Conservation (phyloP, 495 filamentous ascomycete genomes). For the Mytilinidion resinicola region DNA sequence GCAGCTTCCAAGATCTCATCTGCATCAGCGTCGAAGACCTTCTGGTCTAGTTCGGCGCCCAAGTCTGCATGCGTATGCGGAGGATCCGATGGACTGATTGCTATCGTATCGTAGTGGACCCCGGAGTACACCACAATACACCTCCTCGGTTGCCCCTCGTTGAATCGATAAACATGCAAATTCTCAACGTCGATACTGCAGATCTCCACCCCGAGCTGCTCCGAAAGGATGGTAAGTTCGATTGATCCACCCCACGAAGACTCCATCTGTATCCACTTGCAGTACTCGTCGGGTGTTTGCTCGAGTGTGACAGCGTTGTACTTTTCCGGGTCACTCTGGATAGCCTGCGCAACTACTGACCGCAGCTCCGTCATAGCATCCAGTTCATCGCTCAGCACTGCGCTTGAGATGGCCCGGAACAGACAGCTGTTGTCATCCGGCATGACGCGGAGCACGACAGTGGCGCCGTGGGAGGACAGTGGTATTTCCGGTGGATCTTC, state of each 20-base stretch:
- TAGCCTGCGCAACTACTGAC: constrained; percentile 71
- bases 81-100: constrained; percentile 59
- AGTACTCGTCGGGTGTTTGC: constrained; percentile 63
- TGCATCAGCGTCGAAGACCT: constrained; percentile 67
- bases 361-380: constrained; percentile 72
- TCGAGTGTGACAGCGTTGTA: constrained; percentile 76
- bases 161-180: constrained; percentile 66
- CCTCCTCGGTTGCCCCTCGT: constrained; percentile 62
- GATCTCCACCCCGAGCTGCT: constrained; percentile 84
- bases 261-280: constrained; percentile 71
- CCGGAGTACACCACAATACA: constrained; percentile 88
- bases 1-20: constrained; percentile 63
- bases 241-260: constrained; percentile 90
- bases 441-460: constrained; percentile 84
- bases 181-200: constrained; percentile 74
- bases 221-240: constrained; percentile 76
- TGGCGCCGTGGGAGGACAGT: constrained; percentile 54
- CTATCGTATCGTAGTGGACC: constrained; percentile 93
- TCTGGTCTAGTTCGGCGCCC: constrained; percentile 66
- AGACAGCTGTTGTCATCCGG: constrained; percentile 95
- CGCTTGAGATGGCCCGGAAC: constrained; percentile 80
- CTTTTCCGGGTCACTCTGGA: constrained; percentile 61
- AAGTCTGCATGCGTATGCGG: constrained; percentile 51
- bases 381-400: constrained; percentile 59
- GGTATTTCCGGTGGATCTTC: constrained; percentile 65